Percentiles rank a stretch among this genome's conserved stretches.
phyloP scores from a whole-genome alignment of 371 early-diverging fungal species.

The Enterospora canceri region DNA sequence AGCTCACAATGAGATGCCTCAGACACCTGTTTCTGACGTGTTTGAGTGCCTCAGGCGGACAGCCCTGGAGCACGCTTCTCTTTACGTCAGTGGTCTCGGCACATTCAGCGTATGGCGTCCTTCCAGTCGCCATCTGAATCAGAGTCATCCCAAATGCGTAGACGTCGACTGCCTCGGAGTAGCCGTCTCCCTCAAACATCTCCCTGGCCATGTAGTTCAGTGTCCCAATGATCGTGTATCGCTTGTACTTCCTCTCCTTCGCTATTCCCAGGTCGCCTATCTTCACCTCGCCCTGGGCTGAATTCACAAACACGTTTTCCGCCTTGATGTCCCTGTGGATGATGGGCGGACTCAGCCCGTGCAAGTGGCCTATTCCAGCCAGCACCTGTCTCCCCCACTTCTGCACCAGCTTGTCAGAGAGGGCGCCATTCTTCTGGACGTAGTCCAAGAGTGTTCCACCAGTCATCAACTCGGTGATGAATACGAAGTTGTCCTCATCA shows the following conservation, averaged over 20 bases:
- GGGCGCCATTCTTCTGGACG: slow-evolving; percentile 56
- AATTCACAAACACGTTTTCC: slow-evolving; percentile 74
- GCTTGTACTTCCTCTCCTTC: slow-evolving; percentile 65
- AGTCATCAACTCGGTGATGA: slow-evolving; percentile 80
- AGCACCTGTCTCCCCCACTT: slow-evolving; percentile 54
- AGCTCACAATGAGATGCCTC: slow-evolving; percentile 63
- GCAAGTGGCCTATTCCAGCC: slow-evolving; percentile 68
- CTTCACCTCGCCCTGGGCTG: slow-evolving; percentile 73
- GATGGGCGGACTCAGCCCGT: slow-evolving; percentile 66
- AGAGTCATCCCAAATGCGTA: slow-evolving; percentile 82
- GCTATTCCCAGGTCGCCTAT: slow-evolving; percentile 80
- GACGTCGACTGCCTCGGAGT: slow-evolving; percentile 74
- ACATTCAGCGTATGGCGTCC: slow-evolving; percentile 73
- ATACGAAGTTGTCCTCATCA: slow-evolving; percentile 64
- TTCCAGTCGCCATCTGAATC: slow-evolving; percentile 71
- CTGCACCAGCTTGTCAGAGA: slow-evolving; percentile 47
- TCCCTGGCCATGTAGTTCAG: slow-evolving; percentile 66
- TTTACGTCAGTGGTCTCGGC: slow-evolving; percentile 71
- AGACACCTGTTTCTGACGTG: slow-evolving; percentile 64
- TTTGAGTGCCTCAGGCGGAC: slow-evolving; percentile 66
- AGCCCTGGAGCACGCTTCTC: slow-evolving; percentile 67
- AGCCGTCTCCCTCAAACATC: slow-evolving; percentile 63
- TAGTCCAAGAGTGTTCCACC: slow-evolving; percentile 69
- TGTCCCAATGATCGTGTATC: slow-evolving; percentile 72
- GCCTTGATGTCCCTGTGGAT: slow-evolving; percentile 67